Conservation (phyloP, 176 grass and related monocot genomes). For the Avena insularis region DNA sequence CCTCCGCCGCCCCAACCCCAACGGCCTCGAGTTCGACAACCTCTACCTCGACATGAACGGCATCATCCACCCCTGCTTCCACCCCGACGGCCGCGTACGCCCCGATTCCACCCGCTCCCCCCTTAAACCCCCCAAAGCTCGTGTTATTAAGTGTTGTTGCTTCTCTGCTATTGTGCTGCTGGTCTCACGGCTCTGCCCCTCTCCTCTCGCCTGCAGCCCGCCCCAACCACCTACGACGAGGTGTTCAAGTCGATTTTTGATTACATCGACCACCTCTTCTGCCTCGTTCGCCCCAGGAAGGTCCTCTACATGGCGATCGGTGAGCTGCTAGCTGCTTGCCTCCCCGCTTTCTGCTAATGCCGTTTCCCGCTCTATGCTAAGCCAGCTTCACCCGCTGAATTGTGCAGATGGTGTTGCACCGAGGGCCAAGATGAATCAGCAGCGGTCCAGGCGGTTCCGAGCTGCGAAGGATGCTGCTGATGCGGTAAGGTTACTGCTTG, state of each 20-base stretch:
- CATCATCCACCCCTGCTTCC: conserved; percentile 99
- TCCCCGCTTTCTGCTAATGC: not conserved
- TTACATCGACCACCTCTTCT: conserved; percentile 96
- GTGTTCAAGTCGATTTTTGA: conserved; percentile 94
- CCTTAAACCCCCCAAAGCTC: not conserved
- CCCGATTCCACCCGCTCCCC: not conserved
- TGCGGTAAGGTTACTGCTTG: conserved; percentile 50
- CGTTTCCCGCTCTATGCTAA: not conserved
- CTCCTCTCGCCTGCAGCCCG: conserved; percentile 59
- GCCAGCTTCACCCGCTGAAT: not conserved
- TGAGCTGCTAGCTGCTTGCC: conserved; percentile 14
- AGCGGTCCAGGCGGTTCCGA: conserved; percentile 86
- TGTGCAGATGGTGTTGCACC: conserved; percentile 82
- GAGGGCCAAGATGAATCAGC: conserved; percentile 98
- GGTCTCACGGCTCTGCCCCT: conserved; percentile 29
- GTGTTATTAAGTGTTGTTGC: not conserved
- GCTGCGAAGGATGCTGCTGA: conserved; percentile 87
- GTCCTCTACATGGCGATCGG: conserved; percentile 97
- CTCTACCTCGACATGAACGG: conserved; percentile 97
- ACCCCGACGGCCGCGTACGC: conserved; percentile 85
- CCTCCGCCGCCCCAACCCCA: conserved; percentile 79
- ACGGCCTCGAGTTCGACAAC: conserved; percentile 97
- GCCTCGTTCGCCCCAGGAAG: conserved; percentile 86
- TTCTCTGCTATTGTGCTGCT: not conserved
- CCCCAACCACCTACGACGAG: conserved; percentile 86